phyloP scores from a whole-genome alignment of 306 rosid genomes.

The Adenanthera pavonina region DNA sequence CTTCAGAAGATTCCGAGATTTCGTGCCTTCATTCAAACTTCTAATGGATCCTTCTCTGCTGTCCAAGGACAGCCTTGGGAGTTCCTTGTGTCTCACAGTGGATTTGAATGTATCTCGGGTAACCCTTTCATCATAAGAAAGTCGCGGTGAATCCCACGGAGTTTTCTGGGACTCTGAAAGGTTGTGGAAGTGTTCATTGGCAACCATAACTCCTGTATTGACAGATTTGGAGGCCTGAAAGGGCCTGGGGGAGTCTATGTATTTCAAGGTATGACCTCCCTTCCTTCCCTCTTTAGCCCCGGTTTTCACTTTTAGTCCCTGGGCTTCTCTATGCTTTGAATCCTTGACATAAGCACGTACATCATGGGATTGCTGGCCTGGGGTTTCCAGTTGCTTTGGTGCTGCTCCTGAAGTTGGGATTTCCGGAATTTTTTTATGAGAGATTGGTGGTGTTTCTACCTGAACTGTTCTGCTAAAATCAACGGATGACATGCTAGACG shows the following conservation, averaged over 20 bases:
- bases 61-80: conserved; percentile 92
- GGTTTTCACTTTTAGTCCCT: conserved; percentile 61
- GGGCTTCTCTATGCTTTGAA: conserved; percentile 62
- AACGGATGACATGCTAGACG: conserved; percentile 80
- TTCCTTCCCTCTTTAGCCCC: conserved; percentile 51
- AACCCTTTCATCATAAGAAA: conserved; percentile 81
- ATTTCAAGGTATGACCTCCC: conserved; percentile 54
- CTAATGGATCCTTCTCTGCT: conserved; percentile 62
- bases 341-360: conserved; percentile 56
- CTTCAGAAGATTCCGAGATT: conserved; percentile 47
- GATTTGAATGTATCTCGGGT: conserved; percentile 58
- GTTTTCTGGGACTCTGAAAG: conserved; percentile 55
- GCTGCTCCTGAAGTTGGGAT: conserved; percentile 37
- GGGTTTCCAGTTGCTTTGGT: conserved; percentile 43
- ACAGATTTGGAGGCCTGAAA: conserved; percentile 43
- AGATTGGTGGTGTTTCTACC: conserved; percentile 47
- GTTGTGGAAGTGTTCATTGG: conserved; percentile 51
- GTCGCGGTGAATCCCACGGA: conserved; percentile 61
- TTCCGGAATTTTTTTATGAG: conserved; percentile 40
- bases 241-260: conserved; percentile 88
- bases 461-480: conserved; percentile 63
- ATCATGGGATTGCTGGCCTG: conserved; percentile 45
- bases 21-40: conserved; percentile 53
- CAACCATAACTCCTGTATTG: conserved; percentile 42
- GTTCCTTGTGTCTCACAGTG: conserved; percentile 62